Conservation (phyloP, 768 basidiomycete genomes). For the Tulasnella sp. region DNA sequence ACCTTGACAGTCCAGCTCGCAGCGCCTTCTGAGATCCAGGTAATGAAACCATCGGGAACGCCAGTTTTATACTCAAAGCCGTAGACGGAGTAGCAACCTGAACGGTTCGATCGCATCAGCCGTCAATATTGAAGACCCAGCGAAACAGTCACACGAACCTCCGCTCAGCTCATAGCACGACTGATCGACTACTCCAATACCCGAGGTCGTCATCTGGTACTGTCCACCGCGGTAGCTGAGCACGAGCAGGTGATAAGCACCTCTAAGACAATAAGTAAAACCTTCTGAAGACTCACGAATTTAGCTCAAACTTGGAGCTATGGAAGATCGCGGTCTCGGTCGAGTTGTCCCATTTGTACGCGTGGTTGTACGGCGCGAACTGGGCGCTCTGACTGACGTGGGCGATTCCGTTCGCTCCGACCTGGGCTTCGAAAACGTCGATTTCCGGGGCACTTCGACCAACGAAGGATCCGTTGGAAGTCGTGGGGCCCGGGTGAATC, state of each 20-base stretch:
- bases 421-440: constrained; percentile 68
- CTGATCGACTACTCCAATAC: constrained; percentile 56
- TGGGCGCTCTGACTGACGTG: constrained; percentile 79
- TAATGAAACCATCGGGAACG: constrained; percentile 58
- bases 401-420: constrained; percentile 23
- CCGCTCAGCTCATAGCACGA: constrained; percentile 42
- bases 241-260: not conserved
- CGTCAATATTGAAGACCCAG: not conserved
- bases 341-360: constrained; percentile 59
- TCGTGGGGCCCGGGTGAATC: constrained; percentile 77
- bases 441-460: constrained; percentile 84
- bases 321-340: constrained; percentile 49
- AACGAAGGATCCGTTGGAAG: constrained; percentile 63
- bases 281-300: constrained; percentile 38
- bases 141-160: not conserved
- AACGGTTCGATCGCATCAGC: not conserved
- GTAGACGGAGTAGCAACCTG: constrained; percentile 51
- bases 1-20: constrained; percentile 60
- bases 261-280: not conserved
- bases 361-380: constrained; percentile 55
- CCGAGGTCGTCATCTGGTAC: constrained; percentile 77
- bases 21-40: constrained; percentile 57
- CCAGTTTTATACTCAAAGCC: constrained; percentile 79
- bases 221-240: constrained; percentile 41
- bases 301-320: constrained; percentile 38